These are phyloP conservation scores for Colletotrichum musae DNA, from an alignment of 2,329 filamentous ascomycete species.

Conservation along the genomic window DNA sequence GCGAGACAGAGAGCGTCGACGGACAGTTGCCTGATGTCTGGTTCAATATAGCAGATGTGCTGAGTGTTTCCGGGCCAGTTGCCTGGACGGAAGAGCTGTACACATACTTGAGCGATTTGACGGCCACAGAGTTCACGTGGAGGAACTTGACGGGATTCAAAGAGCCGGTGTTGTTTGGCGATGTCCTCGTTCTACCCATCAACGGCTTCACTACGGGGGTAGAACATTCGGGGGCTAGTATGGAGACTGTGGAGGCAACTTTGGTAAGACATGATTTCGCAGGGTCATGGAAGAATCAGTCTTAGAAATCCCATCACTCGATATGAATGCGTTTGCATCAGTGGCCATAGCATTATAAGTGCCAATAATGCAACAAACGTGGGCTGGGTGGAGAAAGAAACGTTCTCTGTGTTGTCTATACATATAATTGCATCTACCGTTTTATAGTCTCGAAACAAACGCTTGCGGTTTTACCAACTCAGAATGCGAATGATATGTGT, in stretches of 20 bases:
- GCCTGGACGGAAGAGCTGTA: background rate
- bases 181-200: background rate
- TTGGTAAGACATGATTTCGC: background rate
- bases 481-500: too few species aligned
- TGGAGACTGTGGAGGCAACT: background rate
- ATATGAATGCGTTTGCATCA: too few species aligned
- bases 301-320: background rate
- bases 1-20: background rate
- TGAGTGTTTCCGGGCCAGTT: background rate
- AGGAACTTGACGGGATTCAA: background rate
- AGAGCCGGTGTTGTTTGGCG: background rate
- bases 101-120: background rate
- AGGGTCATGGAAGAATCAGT: conserved; percentile 1
- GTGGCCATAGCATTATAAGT: too few species aligned
- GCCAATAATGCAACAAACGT: too few species aligned
- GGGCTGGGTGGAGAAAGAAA: too few species aligned
- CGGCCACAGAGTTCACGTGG: background rate
- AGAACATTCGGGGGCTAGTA: background rate
- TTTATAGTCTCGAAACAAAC: too few species aligned
- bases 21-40: background rate
- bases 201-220: background rate
- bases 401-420: too few species aligned
- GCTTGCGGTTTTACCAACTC: too few species aligned
- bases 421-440: too few species aligned
- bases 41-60: background rate